Conservation (phyloP, 2,329 filamentous ascomycete species). For the Venturia carpophila region DNA sequence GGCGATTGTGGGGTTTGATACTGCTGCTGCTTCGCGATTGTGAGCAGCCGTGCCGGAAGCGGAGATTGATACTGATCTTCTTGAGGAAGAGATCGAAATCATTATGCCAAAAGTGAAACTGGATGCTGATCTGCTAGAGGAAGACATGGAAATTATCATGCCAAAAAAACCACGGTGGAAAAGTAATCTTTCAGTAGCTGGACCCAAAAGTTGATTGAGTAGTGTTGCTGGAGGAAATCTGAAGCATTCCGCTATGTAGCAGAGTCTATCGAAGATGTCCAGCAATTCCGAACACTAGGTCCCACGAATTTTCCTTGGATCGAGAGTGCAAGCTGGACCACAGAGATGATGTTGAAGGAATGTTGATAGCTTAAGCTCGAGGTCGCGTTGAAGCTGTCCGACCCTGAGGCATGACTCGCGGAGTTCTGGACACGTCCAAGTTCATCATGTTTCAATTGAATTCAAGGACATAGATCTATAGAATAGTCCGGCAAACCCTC, state of each 20-base stretch:
- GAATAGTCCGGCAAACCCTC: not conserved
- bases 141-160: too few relatives aligned
- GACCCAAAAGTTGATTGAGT: too few relatives aligned
- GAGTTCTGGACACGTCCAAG: conserved; percentile 8
- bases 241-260: too few relatives aligned
- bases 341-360: not conserved
- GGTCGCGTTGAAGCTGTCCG: not conserved
- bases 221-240: too few relatives aligned
- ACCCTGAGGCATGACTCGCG: conserved; percentile 1
- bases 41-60: not conserved
- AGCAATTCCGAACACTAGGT: too few relatives aligned
- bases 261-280: too few relatives aligned
- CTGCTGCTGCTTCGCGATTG: conserved; percentile 1
- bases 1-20: conserved; percentile 30
- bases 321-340: too few relatives aligned
- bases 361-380: not conserved
- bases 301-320: too few relatives aligned
- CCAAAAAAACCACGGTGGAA: too few relatives aligned
- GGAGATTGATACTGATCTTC: too few relatives aligned
- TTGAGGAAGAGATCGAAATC: not conserved
- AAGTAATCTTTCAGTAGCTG: too few relatives aligned
- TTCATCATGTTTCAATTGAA: not conserved
- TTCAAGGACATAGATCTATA: not conserved
- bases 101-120: not conserved
- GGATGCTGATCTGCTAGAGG: too few relatives aligned